These are phyloP conservation scores for Silybum marianum DNA, from an alignment of 129 eudicot species.

Conservation along the genomic window DNA sequence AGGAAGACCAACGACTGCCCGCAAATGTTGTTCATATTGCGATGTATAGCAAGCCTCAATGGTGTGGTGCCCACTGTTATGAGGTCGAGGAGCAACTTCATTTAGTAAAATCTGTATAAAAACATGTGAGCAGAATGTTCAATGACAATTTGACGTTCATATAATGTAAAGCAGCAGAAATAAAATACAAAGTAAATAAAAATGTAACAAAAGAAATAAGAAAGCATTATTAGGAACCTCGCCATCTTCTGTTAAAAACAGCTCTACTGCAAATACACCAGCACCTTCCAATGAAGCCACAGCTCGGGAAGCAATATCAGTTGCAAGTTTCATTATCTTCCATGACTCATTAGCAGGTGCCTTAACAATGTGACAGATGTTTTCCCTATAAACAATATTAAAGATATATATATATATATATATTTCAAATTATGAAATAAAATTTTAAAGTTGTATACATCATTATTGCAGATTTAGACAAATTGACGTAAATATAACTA, in stretches of 20 bases:
- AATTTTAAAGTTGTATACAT: not conserved
- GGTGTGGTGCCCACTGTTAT: slow-evolving; percentile 96
- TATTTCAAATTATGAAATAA: not conserved
- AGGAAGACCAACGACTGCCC: slow-evolving; percentile 95
- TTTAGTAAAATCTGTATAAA: slow-evolving; percentile 73
- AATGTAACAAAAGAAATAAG: not conserved
- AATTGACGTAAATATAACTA: not conserved
- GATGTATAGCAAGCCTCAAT: slow-evolving; percentile 91
- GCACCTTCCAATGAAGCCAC: slow-evolving; percentile 96
- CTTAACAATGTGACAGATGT: slow-evolving; percentile 92
- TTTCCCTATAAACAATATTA: slow-evolving; percentile 54
- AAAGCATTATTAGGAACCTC: slow-evolving; percentile 44
- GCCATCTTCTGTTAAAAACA: slow-evolving; percentile 82
- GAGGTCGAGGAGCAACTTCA: slow-evolving; percentile 99
- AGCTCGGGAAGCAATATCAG: slow-evolving; percentile 76
- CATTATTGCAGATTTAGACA: not conserved
- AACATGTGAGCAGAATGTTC: not conserved
- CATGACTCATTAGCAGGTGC: slow-evolving; percentile 89
- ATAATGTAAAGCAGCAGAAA: slow-evolving; percentile 2
- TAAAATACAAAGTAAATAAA: not conserved
- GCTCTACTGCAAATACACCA: slow-evolving; percentile 92
- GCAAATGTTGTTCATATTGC: slow-evolving; percentile 92
- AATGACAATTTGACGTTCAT: not conserved
- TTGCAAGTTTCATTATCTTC: slow-evolving; percentile 77
- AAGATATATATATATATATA: not conserved